Conservation (phyloP, 768 basidiomycete species). For the Boletus tomentosulus region DNA sequence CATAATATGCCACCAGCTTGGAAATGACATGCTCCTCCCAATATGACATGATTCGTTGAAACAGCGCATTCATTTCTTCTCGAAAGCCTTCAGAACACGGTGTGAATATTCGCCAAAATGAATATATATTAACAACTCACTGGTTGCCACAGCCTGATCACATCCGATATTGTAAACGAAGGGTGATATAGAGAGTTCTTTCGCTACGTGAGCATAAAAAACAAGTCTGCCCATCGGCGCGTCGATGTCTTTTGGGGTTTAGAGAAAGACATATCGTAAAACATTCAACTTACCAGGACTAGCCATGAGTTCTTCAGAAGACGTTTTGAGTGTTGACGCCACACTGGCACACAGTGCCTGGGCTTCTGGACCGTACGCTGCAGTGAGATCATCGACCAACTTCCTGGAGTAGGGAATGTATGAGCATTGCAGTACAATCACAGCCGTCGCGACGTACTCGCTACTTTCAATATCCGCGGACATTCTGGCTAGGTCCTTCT, state of each 20-base stretch:
- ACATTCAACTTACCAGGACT: slow-evolving; percentile 32
- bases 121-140: slow-evolving; percentile 27
- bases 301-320: slow-evolving; percentile 29
- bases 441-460: slow-evolving; percentile 34
- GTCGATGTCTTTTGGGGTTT: slow-evolving; percentile 7
- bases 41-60: slow-evolving; percentile 43
- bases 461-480: slow-evolving; percentile 39
- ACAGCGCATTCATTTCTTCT: slow-evolving; percentile 36
- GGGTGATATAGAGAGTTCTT: slow-evolving; percentile 42
- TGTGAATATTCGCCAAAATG: slow-evolving; percentile 4
- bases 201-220: slow-evolving; percentile 47
- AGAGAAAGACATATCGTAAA: not conserved
- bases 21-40: slow-evolving; percentile 51
- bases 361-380: slow-evolving; percentile 49
- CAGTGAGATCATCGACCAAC: slow-evolving; percentile 40
- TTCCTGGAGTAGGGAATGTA: slow-evolving; percentile 28
- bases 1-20: slow-evolving; percentile 20
- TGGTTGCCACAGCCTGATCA: slow-evolving; percentile 29
- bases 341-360: slow-evolving; percentile 43
- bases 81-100: slow-evolving; percentile 44
- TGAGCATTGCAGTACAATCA: not conserved
- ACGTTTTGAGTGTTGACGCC: slow-evolving; percentile 37
- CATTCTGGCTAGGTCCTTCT: slow-evolving; percentile 53
- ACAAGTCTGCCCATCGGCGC: slow-evolving; percentile 33
- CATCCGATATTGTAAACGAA: slow-evolving; percentile 47